Base-by-base conservation (phyloP, 371 early-diverging fungal genomes). In the Apophysomyces trapeziformis region DNA sequence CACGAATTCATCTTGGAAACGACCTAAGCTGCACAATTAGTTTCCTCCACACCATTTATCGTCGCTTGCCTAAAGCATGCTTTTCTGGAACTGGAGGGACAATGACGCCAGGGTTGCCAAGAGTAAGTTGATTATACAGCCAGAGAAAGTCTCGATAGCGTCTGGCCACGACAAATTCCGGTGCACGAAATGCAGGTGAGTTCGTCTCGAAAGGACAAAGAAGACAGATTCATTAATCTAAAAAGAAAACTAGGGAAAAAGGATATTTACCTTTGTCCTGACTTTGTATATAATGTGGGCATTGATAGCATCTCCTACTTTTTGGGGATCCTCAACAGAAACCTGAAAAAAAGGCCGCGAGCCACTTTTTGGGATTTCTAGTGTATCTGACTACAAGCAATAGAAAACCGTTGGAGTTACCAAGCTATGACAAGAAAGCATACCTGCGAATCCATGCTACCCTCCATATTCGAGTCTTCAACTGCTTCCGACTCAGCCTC, bases 1-100 rank as follows among this genome's bases (percentile, higher is more conserved):
- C 9, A 98, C 91, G 87, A 98, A 98, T 62, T 95, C 96, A 63
- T 96, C 94, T 74, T 95, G 93, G 68, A 98, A 98, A 13, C 99
- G 90, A 8, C 97, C 95, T 86, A 70, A 18, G 12, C 47, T 32
- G 0, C 50, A 13, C 54, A 7, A 21, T 50, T 9, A 50, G 21
- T 36, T 12, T 41, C 5, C 32, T 35, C 13, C 38, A 45, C 32
- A 38, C 5, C 2, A 38, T 14, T 18, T 45, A 68, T 56, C 35
- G n/a, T 37, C 16, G 8, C 58, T 69, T 74, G 78, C 85, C 96
- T 60, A 95, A 70, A 5, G 94, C 92, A 81, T 95, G 93, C 75
- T 98, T 98, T 68, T 95, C 97, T 11, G 98, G 97, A 4, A 95
- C 88, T 14, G 97, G 95, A 21, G 96, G 97, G 5, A 97, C 91